Evolutionary conservation across 768 basidiomycete genomes (phyloP).

Genomic region (Daedaleopsis sinensis): DNA sequence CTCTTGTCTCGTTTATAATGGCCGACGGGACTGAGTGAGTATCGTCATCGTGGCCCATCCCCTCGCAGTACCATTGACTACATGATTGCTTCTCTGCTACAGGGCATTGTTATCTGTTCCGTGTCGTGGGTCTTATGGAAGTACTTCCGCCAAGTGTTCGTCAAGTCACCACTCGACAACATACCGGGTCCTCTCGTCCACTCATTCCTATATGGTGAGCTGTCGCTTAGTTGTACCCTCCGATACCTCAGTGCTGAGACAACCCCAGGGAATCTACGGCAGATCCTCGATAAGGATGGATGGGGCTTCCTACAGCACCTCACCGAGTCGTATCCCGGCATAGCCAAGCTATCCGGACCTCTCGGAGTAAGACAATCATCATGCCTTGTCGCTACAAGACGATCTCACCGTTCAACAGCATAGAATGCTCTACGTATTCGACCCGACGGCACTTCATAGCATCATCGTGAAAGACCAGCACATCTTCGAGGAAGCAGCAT

Average conservation of each 20-base stretch:
- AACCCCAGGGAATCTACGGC: not conserved
- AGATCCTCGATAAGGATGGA: not conserved
- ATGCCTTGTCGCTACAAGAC: not conserved
- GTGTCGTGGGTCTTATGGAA: conserved; percentile 20
- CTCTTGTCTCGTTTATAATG: not conserved
- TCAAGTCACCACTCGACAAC: conserved; percentile 37
- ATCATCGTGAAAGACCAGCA: conserved; percentile 46
- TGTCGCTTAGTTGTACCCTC: not conserved
- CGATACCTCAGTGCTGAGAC: not conserved
- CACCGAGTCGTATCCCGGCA: not conserved
- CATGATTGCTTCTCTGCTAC: not conserved
- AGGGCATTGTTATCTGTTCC: not conserved
- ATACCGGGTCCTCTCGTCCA: conserved; percentile 42
- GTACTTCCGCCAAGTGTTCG: conserved; percentile 6
- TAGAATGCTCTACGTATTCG: conserved; percentile 42
- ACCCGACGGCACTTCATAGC: conserved; percentile 49
- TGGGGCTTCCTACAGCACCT: conserved; percentile 6
- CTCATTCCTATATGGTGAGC: conserved; percentile 40
- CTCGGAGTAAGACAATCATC: not conserved
- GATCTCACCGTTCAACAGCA: conserved; percentile 17
- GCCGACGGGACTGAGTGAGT: not conserved
- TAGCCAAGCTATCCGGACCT: not conserved
- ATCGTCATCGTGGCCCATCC: not conserved
- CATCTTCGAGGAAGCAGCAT: conserved; percentile 18
- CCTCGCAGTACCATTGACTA: not conserved